Percentiles rank a stretch among this genome's conserved stretches.
phyloP scores from a whole-genome alignment of 257 asterid genomes.

The Craterostigma plantagineum region DNA sequence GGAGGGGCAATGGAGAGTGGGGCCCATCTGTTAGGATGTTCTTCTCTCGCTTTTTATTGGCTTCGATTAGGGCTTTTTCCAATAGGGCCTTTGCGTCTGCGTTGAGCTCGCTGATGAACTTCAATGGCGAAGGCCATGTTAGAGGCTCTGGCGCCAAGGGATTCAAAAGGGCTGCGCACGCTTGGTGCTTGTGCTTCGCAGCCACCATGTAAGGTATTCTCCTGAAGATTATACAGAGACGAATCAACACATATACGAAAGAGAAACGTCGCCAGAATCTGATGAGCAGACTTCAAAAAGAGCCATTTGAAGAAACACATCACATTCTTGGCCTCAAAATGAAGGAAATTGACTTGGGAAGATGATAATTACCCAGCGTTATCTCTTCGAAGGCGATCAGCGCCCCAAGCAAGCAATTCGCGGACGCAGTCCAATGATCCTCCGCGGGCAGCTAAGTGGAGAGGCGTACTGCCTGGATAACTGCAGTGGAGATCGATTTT shows the following conservation, averaged over 20 bases:
- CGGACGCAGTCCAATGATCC: constrained; percentile 90
- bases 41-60: constrained; percentile 51
- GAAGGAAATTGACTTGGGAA: background rate
- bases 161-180: constrained; percentile 62
- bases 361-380: constrained; percentile 15
- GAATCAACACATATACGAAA: too few relatives aligned
- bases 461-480: constrained; percentile 78
- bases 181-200: constrained; percentile 31
- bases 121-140: constrained; percentile 60
- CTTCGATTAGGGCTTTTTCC: constrained; percentile 45
- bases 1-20: too few relatives aligned
- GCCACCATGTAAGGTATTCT: constrained; percentile 57
- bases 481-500: constrained; percentile 18
- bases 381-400: constrained; percentile 74
- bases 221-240: constrained; percentile 14
- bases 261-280: too few relatives aligned
- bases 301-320: too few relatives aligned
- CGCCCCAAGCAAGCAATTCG: constrained; percentile 92
- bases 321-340: too few relatives aligned
- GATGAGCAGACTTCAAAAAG: too few relatives aligned
- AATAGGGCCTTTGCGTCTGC: constrained; percentile 43
- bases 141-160: constrained; percentile 68
- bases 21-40: constrained; percentile 13
- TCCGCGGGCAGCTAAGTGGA: constrained; percentile 95
- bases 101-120: constrained; percentile 50